Evolutionary conservation across 306 rosid species (phyloP).

Genomic region (Senna siamea): DNA sequence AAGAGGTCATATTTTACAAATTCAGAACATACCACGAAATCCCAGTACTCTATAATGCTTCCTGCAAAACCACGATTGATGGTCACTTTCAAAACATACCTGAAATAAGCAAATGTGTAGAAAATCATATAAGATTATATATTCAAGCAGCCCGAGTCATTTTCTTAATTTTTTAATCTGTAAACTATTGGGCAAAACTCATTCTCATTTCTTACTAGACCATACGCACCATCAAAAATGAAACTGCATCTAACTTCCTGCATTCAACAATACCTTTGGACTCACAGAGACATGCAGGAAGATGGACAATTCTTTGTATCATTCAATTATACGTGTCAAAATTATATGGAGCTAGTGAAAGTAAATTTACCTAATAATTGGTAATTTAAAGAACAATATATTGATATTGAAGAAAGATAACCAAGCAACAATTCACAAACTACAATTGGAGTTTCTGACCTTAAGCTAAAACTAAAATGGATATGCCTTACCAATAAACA

Average conservation of each 20-base stretch:
- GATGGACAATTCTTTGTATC: neutral
- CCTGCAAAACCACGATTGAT: slow-evolving; percentile 94
- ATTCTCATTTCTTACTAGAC: neutral
- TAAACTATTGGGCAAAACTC: neutral
- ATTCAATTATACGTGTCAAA: neutral
- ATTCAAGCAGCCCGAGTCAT: slow-evolving; percentile 24
- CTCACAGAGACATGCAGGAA: neutral
- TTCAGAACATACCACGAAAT: slow-evolving; percentile 71
- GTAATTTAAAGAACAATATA: neutral
- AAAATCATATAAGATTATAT: slow-evolving; percentile 29
- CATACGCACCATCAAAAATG: neutral
- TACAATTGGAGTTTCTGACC: neutral
- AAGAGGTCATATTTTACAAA: slow-evolving; percentile 23
- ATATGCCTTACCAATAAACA: too few relatives aligned
- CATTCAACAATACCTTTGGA: neutral
- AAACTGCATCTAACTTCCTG: neutral
- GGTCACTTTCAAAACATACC: slow-evolving; percentile 97
- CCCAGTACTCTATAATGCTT: slow-evolving; percentile 90
- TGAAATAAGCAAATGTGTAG: slow-evolving; percentile 43
- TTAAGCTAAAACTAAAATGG: neutral
- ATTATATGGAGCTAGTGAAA: neutral
- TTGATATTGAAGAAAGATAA: neutral
- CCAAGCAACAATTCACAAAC: neutral
- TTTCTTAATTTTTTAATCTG: neutral
- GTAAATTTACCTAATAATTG: neutral